phyloP scores from a whole-genome alignment of 495 filamentous ascomycete species.

The Daldinia vernicosa region DNA sequence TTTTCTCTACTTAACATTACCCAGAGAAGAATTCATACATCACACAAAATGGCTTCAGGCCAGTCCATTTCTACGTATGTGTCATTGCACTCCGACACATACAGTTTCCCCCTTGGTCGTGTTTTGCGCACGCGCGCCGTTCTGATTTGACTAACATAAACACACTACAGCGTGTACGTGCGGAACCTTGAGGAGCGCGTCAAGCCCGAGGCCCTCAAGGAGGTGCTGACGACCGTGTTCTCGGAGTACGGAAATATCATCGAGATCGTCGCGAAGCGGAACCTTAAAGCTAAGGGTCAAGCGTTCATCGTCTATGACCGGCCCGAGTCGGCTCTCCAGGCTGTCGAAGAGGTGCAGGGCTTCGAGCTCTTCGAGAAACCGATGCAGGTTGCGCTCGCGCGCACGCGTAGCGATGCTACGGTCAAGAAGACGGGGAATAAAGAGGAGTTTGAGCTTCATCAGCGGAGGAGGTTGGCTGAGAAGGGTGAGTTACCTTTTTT shows the following conservation, averaged over 20 bases:
- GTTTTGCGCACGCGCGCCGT: not conserved
- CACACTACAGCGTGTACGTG: conserved; percentile 68
- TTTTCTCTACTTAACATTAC: not conserved
- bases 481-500: conserved; percentile 69
- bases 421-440: conserved; percentile 75
- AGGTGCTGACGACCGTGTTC: conserved; percentile 81
- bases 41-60: conserved; percentile 50
- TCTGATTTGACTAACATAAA: conserved; percentile 37
- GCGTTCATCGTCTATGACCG: conserved; percentile 95
- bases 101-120: conserved; percentile 34
- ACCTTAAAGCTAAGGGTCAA: conserved; percentile 92
- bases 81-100: conserved; percentile 73
- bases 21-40: not conserved
- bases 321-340: conserved; percentile 75
- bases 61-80: conserved; percentile 67
- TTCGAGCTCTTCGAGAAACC: conserved; percentile 95
- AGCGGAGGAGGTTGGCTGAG: conserved; percentile 84
- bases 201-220: conserved; percentile 80
- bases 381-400: conserved; percentile 87
- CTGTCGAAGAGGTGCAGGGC: conserved; percentile 89
- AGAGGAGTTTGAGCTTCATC: conserved; percentile 88
- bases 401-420: conserved; percentile 87
- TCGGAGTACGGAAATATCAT: conserved; percentile 88
- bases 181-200: conserved; percentile 94
- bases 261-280: conserved; percentile 92